A percentile compares a stretch with the other conserved stretches of the same genome.
Conservation (phyloP, 2,329 filamentous ascomycete species). For the Aspergillus versicolor region DNA sequence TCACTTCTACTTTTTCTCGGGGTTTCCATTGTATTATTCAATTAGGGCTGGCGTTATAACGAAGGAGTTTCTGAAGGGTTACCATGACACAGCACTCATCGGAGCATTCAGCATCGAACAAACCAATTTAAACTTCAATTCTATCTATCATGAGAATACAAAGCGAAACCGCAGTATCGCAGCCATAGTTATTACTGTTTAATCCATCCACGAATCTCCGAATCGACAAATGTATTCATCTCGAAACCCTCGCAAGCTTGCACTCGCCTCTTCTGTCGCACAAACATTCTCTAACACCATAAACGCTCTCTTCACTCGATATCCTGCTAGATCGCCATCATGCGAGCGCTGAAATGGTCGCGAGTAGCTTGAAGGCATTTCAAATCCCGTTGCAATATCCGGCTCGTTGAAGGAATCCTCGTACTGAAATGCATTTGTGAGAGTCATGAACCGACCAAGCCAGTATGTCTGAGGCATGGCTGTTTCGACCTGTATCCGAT, state of each 20-base stretch:
- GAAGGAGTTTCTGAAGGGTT: slow-evolving; percentile 1
- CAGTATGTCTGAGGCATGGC: slow-evolving; percentile 29
- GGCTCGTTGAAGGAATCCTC: slow-evolving; percentile 32
- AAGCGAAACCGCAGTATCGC: background rate
- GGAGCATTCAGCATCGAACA: background rate
- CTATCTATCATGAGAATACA: background rate
- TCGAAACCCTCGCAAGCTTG: slow-evolving; percentile 33
- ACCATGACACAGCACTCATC: background rate
- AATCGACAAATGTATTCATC: slow-evolving; percentile 23
- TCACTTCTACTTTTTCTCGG: background rate
- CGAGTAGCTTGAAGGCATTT: slow-evolving; percentile 23
- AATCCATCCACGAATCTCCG: slow-evolving; percentile 23
- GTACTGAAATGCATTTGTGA: slow-evolving; percentile 32
- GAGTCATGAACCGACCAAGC: slow-evolving; percentile 33
- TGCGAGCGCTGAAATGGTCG: slow-evolving; percentile 15
- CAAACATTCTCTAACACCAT: slow-evolving; percentile 35
- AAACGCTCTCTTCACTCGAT: slow-evolving; percentile 33
- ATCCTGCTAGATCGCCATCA: slow-evolving; percentile 17
- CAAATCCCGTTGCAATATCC: slow-evolving; percentile 26
- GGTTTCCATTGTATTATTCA: background rate
- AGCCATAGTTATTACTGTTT: background rate
- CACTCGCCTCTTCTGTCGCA: slow-evolving; percentile 33
- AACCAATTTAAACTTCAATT: background rate
- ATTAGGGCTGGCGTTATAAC: background rate
- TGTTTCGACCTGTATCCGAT: slow-evolving; percentile 21